Evolutionary conservation across 305 asterid species (phyloP).

Genomic region (Fraxinus sp.): DNA sequence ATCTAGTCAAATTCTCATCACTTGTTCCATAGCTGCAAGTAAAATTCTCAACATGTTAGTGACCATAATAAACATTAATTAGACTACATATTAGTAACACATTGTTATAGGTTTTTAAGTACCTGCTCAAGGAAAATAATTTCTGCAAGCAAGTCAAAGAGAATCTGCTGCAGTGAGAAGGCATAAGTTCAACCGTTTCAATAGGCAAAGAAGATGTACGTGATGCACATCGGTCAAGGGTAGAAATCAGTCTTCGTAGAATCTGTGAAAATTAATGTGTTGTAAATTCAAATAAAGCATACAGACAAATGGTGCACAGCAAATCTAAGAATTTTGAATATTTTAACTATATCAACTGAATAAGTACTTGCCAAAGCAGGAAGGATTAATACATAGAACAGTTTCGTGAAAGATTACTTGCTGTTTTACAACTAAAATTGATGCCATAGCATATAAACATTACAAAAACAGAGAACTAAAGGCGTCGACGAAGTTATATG

Average conservation of each 20-base stretch:
- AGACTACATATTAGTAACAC: constrained; percentile 5
- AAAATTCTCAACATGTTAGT: constrained; percentile 25
- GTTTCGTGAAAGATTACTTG: constrained; percentile 1
- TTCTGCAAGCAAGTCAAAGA: constrained; percentile 93
- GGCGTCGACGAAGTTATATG: neutral
- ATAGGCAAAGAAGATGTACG: constrained; percentile 91
- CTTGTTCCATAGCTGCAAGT: constrained; percentile 54
- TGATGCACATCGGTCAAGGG: constrained; percentile 97
- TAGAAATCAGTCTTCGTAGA: constrained; percentile 67
- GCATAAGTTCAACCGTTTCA: constrained; percentile 93
- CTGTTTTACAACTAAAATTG: constrained; percentile 2
- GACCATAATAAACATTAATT: constrained; percentile 10
- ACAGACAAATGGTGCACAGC: constrained; percentile 5
- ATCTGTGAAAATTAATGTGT: constrained; percentile 50
- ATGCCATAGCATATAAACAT: neutral
- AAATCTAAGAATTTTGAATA: constrained; percentile 7
- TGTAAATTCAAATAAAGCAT: constrained; percentile 9
- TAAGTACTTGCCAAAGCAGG: constrained; percentile 3
- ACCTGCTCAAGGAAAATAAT: constrained; percentile 89
- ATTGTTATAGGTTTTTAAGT: constrained; percentile 16
- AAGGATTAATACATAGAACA: constrained; percentile 7
- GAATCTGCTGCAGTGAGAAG: constrained; percentile 95
- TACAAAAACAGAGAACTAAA: neutral
- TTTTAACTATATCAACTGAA: neutral
- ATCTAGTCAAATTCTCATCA: constrained; percentile 58